Base-by-base conservation (phyloP, 2,329 filamentous ascomycete species). In the Alternaria sp. region DNA sequence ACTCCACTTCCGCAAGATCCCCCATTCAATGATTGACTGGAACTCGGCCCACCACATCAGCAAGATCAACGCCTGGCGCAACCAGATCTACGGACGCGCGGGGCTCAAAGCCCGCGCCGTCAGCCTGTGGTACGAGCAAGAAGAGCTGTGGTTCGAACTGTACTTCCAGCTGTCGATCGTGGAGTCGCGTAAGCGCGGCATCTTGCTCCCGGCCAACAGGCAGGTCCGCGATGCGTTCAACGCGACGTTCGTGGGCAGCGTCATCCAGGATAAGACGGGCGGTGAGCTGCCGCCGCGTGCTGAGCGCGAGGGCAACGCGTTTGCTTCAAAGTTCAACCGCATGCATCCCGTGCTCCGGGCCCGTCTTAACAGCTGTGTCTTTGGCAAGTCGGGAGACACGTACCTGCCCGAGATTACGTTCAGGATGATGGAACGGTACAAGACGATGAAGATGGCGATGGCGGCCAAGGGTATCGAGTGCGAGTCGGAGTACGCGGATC, bases 21-120 rank as follows among this genome's bases (percentile, higher is more conserved):
- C 61, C 1, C 59, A 61, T 31, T 44, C 56, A 11, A 45, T 48
- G 9, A 66, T 71, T 21, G 61, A 70, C 61, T 71, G 69, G 69
- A 37, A 60, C 53, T 46, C 58, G 42, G 24, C 46, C 3, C 23
- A 48, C 0, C 61, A 71, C 54, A 69, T 71, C 37, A 44, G 23
- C 21, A 65, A 66, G 51, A 67, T 71, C 58, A 71, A 71, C 45
- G 44, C 55, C 0, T 71, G 69, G 69, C 61, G 66, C 48, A 66
- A 65, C 46, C 69, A 70, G 17, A 63, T 71, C 37, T 71, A 66
- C 51, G 56, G 57, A 6, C 67, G 67, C 10, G 67, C 64, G 0
- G 69, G 69, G 10, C 48, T 68, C 6, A 66, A 65, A 42, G 49
- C 59, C 2, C 66, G 67, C 21, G 36, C 48, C 0, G 59, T 69